Percentiles rank a stretch among this genome's conserved stretches.
These are phyloP conservation scores for Hibiscus trionum DNA, from an alignment of 345 rosid species.

Conservation along the genomic window DNA sequence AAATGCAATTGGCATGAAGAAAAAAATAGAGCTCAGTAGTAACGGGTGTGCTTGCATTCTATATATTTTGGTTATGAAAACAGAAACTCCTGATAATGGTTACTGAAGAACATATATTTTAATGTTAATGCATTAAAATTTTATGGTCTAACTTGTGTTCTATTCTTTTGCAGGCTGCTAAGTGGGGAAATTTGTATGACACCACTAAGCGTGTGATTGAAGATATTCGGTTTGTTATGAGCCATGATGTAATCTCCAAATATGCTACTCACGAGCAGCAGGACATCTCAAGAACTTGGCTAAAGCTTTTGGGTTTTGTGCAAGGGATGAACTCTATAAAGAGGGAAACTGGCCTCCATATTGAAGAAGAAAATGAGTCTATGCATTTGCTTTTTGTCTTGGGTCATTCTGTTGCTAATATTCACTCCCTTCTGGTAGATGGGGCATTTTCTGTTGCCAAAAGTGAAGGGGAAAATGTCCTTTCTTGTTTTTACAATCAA, in stretches of 20 bases:
- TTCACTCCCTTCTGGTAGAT: slow-evolving; percentile 68
- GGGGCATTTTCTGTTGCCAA: slow-evolving; percentile 42
- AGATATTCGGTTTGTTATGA: slow-evolving; percentile 80
- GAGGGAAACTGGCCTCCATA: slow-evolving; percentile 77
- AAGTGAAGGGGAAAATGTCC: slow-evolving; percentile 30
- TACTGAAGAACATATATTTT: not conserved
- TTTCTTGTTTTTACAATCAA: slow-evolving; percentile 20
- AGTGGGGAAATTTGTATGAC: slow-evolving; percentile 59
- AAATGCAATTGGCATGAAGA: not conserved
- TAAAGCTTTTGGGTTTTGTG: slow-evolving; percentile 66
- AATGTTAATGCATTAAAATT: not conserved
- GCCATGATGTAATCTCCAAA: slow-evolving; percentile 66
- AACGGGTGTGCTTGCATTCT: no score
- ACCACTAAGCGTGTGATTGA: slow-evolving; percentile 60
- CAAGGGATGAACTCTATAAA: slow-evolving; percentile 82
- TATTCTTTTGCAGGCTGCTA: slow-evolving; percentile 46
- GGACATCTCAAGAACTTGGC: slow-evolving; percentile 67
- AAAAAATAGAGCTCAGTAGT: not conserved
- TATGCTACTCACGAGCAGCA: slow-evolving; percentile 52
- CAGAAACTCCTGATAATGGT: not conserved
- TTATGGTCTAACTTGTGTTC: slow-evolving; percentile 8
- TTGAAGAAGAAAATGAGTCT: slow-evolving; percentile 68
- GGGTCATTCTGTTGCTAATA: slow-evolving; percentile 53
- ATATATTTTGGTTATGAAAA: not conserved
- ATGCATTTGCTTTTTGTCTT: slow-evolving; percentile 51